A percentile compares a stretch with the other conserved stretches of the same genome.
Evolutionary conservation across 2,329 filamentous ascomycete genomes (phyloP).

Genomic region (Fusarium sp.): DNA sequence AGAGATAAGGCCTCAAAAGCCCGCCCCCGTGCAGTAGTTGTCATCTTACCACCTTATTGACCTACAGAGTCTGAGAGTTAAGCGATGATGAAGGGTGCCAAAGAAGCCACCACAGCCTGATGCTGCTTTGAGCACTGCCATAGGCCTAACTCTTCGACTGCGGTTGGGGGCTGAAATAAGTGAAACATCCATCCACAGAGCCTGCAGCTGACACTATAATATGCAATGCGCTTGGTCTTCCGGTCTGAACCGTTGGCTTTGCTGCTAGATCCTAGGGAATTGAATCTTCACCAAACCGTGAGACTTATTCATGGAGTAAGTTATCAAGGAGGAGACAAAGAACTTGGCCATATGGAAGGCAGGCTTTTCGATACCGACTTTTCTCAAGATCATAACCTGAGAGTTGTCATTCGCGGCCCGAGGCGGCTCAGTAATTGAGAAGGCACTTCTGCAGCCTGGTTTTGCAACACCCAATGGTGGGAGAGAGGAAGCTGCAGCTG

Average conservation of each 20-base stretch:
- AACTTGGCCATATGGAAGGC: too few species aligned
- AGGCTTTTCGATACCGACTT: too few species aligned
- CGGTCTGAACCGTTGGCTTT: too few species aligned
- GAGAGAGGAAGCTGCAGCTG: background rate
- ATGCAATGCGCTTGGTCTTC: too few species aligned
- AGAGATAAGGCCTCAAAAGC: background rate
- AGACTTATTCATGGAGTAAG: too few species aligned
- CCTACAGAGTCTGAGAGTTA: too few species aligned
- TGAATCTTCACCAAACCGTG: too few species aligned
- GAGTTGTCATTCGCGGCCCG: too few species aligned
- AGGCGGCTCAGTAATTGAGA: background rate
- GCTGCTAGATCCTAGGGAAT: too few species aligned
- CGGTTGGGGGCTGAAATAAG: background rate
- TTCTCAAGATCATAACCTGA: too few species aligned
- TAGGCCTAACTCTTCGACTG: background rate
- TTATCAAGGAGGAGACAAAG: too few species aligned
- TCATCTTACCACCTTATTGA: background rate
- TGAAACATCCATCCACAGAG: too few species aligned
- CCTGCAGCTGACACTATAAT: background rate
- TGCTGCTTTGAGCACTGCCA: background rate
- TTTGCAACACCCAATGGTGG: background rate
- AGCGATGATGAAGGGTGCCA: background rate
- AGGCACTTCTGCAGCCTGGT: background rate
- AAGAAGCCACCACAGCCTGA: background rate
- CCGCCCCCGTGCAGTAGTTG: background rate